Base-by-base conservation (phyloP, 768 basidiomycete genomes). In the Kwoniella sp. region DNA sequence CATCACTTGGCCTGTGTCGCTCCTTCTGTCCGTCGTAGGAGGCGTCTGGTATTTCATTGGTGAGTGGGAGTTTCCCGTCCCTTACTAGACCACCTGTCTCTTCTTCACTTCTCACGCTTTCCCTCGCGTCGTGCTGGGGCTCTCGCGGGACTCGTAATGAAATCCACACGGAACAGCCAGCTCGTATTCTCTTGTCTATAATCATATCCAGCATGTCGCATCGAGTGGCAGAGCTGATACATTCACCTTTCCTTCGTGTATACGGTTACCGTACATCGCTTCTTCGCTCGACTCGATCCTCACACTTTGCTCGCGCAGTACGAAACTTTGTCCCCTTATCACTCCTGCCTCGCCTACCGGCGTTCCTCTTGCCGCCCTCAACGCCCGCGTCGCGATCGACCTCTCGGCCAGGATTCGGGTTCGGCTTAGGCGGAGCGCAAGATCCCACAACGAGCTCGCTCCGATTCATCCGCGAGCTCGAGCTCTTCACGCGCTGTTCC, bases 41-140 rank as follows among this genome's bases (percentile, higher is more conserved):
- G 73, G 74, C 3, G 55, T 71, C 23, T 80, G 77, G 77, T 77
- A 74, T 47, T 68, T 79, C 50, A 48, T 80, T 47, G 74, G 77
- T 78, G 30, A 71, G 77, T 64, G 25, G n/a, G 2, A 50, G 23
- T 29, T 15, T 28, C 20, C 29, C 34, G 25, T 17, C 20, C 22
- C 28, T 30, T 20, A 13, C 28, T 41, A n/a, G n/a, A n/a, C n/a
- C 54, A n/a, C 8, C n/a, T 22, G 30, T 55, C 50, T 11, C 50
- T 11, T n/a, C 23, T 26, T n/a, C 25, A 52, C 25, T 26, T 9
- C 8, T 52, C 9, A 23, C 25, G 38, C 38, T 9, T 20, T 9
- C 20, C 38, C 38, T 41, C 23, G 23, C 23, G 50, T 51, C n/a
- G n/a, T n/a, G n/a, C n/a, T n/a, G n/a, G n/a, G n/a, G n/a, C n/a